These are phyloP conservation scores for Ogataea kodamae DNA, from an alignment of 805 yeast species.

Conservation along the genomic window DNA sequence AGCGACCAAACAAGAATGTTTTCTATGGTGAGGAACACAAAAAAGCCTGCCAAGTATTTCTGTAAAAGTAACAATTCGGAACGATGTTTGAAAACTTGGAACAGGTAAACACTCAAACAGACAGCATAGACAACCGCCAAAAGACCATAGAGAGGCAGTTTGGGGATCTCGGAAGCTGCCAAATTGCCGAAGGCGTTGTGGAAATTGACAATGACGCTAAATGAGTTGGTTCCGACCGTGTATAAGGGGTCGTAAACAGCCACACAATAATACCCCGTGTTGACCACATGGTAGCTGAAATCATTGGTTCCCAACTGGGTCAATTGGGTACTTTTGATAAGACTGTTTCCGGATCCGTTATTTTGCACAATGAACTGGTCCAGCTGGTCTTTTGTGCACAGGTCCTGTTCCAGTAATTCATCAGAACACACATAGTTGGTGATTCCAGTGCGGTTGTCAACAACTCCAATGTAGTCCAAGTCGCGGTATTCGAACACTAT, in stretches of 20 bases:
- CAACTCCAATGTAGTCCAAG: conserved; percentile 60
- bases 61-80: conserved; percentile 87
- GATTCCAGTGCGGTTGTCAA: conserved; percentile 38
- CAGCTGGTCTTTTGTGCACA: conserved; percentile 52
- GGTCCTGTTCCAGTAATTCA: conserved; percentile 48
- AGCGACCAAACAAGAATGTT: conserved; percentile 88
- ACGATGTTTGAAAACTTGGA: conserved; percentile 80
- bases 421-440: conserved; percentile 73
- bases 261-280: conserved; percentile 92
- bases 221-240: conserved; percentile 35
- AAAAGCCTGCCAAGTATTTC: conserved; percentile 83
- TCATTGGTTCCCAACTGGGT: conserved; percentile 56
- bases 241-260: conserved; percentile 54
- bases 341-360: conserved; percentile 41
- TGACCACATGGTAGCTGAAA: conserved; percentile 57
- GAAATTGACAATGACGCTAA: conserved; percentile 68
- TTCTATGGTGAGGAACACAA: conserved; percentile 77
- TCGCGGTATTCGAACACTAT: conserved; percentile 85
- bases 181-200: conserved; percentile 90
- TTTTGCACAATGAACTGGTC: conserved; percentile 61
- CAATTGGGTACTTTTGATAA: conserved; percentile 55
- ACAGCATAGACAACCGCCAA: conserved; percentile 80
- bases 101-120: conserved; percentile 76
- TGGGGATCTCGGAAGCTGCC: conserved; percentile 88
- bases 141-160: conserved; percentile 83